phyloP scores from a whole-genome alignment of 768 basidiomycete genomes.

The Rubroboletus pulcherrimus region DNA sequence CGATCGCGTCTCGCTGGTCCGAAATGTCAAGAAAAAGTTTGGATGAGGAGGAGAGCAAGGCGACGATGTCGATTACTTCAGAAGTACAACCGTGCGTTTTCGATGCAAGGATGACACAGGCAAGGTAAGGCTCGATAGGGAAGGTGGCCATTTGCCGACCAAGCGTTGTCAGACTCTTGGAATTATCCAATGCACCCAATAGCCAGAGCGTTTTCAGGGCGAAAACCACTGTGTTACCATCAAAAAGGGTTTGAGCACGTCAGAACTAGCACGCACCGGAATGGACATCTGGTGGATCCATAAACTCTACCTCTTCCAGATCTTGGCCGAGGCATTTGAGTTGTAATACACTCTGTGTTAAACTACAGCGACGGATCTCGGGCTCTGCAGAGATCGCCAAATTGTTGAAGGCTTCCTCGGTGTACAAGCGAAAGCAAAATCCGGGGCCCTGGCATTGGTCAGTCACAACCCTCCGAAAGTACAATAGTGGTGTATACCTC shows the following conservation, averaged over 20 bases:
- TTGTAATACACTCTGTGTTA: slow-evolving; percentile 80
- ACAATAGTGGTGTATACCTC: slow-evolving; percentile 46
- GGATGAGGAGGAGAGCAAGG: slow-evolving; percentile 76
- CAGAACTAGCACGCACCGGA: slow-evolving; percentile 53
- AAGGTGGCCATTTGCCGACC: slow-evolving; percentile 87
- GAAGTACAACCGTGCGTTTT: slow-evolving; percentile 64
- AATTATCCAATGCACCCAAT: slow-evolving; percentile 71
- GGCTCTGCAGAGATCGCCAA: slow-evolving; percentile 72
- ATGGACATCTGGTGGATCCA: slow-evolving; percentile 80
- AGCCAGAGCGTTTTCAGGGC: slow-evolving; percentile 73
- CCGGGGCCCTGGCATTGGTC: slow-evolving; percentile 58
- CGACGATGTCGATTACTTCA: slow-evolving; percentile 82
- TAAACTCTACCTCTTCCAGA: slow-evolving; percentile 76
- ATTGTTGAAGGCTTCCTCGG: slow-evolving; percentile 68
- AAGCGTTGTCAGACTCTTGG: slow-evolving; percentile 60
- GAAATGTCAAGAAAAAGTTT: slow-evolving; percentile 76
- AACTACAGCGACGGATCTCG: slow-evolving; percentile 85
- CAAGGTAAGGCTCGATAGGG: slow-evolving; percentile 84
- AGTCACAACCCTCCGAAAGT: neutral
- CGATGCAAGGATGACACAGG: slow-evolving; percentile 79
- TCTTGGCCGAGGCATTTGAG: slow-evolving; percentile 82
- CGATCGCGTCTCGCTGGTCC: slow-evolving; percentile 69
- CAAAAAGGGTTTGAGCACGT: neutral
- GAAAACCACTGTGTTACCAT: slow-evolving; percentile 43
- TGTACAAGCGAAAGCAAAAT: slow-evolving; percentile 89